Evolutionary conservation across 106 monocot genomes (phyloP).

Genomic region (Dioscorea zingiberensis): DNA sequence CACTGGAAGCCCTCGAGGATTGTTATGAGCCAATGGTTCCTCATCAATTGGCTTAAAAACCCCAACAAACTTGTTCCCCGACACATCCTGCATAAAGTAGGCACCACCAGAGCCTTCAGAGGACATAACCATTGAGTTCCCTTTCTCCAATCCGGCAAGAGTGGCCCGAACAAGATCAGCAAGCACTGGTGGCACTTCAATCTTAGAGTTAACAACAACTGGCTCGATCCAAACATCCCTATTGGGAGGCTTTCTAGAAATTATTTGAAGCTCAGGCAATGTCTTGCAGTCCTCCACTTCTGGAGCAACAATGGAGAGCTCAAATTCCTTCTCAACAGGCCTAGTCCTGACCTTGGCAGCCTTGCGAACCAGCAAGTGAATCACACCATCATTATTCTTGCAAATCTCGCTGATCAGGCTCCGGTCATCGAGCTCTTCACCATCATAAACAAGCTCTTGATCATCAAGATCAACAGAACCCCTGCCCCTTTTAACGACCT

Average conservation of each 20-base stretch:
- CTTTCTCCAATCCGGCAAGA: constrained; percentile 32
- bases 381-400: constrained; percentile 23
- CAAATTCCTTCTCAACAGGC: constrained; percentile 28
- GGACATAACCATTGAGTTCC: constrained; percentile 32
- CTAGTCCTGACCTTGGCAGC: constrained; percentile 28
- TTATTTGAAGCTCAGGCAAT: not conserved
- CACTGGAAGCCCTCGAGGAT: constrained; percentile 57
- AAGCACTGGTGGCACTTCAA: constrained; percentile 21
- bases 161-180: constrained; percentile 18
- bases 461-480: constrained; percentile 18
- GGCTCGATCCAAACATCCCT: constrained; percentile 30
- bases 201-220: constrained; percentile 33
- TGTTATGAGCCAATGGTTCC: constrained; percentile 61
- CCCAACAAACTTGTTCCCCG: constrained; percentile 28
- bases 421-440: constrained; percentile 47
- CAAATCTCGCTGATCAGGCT: constrained; percentile 29
- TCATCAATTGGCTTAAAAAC: constrained; percentile 72
- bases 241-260: not conserved
- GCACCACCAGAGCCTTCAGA: constrained; percentile 58
- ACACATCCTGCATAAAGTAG: constrained; percentile 49
- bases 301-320: constrained; percentile 21
- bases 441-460: constrained; percentile 40
- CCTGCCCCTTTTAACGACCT: constrained; percentile 26
- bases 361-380: constrained; percentile 34
- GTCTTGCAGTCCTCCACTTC: not conserved